Evolutionary conservation across 768 basidiomycete species (phyloP).

Genomic region (Rickenella mellea): DNA sequence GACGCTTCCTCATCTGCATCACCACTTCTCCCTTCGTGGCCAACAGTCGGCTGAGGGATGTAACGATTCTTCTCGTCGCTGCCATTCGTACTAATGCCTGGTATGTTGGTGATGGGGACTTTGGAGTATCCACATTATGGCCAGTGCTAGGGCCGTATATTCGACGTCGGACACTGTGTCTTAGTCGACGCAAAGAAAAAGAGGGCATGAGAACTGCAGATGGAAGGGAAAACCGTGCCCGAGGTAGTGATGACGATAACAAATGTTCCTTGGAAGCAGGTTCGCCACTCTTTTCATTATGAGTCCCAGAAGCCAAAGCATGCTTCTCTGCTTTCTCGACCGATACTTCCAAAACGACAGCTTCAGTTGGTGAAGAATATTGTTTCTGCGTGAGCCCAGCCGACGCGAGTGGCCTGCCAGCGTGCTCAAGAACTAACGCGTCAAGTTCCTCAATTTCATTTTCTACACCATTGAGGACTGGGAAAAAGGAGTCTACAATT

Average conservation of each 20-base stretch:
- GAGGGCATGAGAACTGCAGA: background rate
- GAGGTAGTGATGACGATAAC: no score
- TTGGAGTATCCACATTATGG: background rate
- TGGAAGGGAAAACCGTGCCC: background rate
- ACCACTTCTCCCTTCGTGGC: slow-evolving; percentile 79
- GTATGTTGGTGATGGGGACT: slow-evolving; percentile 16
- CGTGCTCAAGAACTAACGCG: slow-evolving; percentile 34
- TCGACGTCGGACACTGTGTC: background rate
- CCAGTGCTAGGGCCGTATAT: background rate
- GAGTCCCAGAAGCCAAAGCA: background rate
- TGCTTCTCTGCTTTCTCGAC: background rate
- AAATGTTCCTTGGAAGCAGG: no score
- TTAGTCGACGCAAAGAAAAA: background rate
- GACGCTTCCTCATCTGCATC: slow-evolving; percentile 67
- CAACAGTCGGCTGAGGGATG: slow-evolving; percentile 64
- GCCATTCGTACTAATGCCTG: slow-evolving; percentile 70
- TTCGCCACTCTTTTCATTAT: background rate
- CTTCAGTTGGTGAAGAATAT: background rate
- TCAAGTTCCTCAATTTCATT: slow-evolving; percentile 75
- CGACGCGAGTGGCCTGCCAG: background rate
- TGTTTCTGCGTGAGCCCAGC: background rate
- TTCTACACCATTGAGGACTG: slow-evolving; percentile 72
- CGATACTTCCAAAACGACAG: background rate
- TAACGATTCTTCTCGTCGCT: slow-evolving; percentile 66
- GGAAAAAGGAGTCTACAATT: slow-evolving; percentile 90